Percentiles rank a stretch among this genome's conserved stretches.
Evolutionary conservation across 2,329 filamentous ascomycete genomes (phyloP).

Genomic region (Cryphonectria carpinicola): DNA sequence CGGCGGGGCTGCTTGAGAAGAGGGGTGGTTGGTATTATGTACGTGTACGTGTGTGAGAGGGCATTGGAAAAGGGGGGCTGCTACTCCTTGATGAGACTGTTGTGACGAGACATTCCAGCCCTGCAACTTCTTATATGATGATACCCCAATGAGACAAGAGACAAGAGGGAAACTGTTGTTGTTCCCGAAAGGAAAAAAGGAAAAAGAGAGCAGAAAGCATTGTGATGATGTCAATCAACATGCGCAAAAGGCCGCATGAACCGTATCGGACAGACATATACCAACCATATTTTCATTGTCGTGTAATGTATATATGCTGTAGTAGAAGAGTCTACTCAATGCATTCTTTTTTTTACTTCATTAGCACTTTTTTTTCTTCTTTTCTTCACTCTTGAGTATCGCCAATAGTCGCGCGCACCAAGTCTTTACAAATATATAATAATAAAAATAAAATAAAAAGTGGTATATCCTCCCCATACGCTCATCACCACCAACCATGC

Average conservation of each 20-base stretch:
- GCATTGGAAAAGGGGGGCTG: not conserved
- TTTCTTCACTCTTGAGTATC: not conserved
- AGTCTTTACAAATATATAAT: not conserved
- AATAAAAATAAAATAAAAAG: not conserved
- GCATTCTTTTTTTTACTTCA: not conserved
- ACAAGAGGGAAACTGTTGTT: not conserved
- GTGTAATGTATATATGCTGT: not conserved
- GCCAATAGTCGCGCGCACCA: too few species aligned
- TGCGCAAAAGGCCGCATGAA: not conserved
- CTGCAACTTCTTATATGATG: not conserved
- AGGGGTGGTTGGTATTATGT: too few species aligned
- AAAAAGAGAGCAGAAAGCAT: too few species aligned
- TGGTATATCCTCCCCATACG: constrained; percentile 5
- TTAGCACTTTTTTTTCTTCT: not conserved
- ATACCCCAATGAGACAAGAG: not conserved
- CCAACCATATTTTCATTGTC: not conserved
- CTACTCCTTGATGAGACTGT: not conserved
- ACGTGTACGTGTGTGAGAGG: too few species aligned
- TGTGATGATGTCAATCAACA: not conserved
- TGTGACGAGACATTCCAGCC: not conserved
- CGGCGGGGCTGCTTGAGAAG: constrained; percentile 35
- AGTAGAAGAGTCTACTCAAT: not conserved
- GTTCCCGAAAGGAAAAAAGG: not conserved
- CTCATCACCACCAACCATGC: not conserved
- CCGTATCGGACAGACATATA: not conserved